Percentiles rank a stretch among this genome's conserved stretches.
Conservation (phyloP, 768 basidiomycete genomes). For the Suillus subaureus region DNA sequence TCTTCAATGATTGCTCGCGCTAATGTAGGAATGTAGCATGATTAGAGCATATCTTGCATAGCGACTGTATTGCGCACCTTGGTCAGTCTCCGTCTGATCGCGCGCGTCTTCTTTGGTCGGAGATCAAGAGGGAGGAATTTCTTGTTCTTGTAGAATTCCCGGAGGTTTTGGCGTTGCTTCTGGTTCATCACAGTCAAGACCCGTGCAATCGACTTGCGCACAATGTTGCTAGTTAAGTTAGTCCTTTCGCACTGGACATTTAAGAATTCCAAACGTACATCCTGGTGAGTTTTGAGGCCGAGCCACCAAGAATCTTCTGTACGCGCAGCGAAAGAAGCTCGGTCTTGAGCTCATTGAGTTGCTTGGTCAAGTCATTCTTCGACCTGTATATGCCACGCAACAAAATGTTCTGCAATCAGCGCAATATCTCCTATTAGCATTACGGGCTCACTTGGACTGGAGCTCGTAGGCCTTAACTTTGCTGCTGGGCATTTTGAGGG, state of each 20-base stretch:
- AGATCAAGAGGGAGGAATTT: slow-evolving; percentile 97
- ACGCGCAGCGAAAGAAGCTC: slow-evolving; percentile 95
- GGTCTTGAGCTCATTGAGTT: slow-evolving; percentile 90
- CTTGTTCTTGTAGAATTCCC: slow-evolving; percentile 98
- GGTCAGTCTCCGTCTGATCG: slow-evolving; percentile 93
- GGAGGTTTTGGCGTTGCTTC: slow-evolving; percentile 94
- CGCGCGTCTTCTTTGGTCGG: slow-evolving; percentile 96
- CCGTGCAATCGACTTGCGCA: slow-evolving; percentile 98
- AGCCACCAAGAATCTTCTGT: slow-evolving; percentile 96
- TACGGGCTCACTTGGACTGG: slow-evolving; percentile 79
- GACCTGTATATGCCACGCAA: slow-evolving; percentile 54
- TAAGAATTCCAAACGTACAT: slow-evolving; percentile 64
- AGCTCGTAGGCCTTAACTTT: slow-evolving; percentile 97
- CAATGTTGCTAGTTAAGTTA: slow-evolving; percentile 64
- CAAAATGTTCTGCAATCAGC: slow-evolving; percentile 13
- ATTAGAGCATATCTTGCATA: slow-evolving; percentile 1
- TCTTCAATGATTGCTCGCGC: slow-evolving; percentile 86
- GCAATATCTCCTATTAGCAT: neutral
- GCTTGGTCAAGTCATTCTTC: slow-evolving; percentile 95
- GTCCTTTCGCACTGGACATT: neutral
- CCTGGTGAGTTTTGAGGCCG: slow-evolving; percentile 93
- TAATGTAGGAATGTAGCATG: slow-evolving; percentile 31
- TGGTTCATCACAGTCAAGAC: slow-evolving; percentile 99
- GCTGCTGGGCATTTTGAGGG: slow-evolving; percentile 74
- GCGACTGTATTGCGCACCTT: slow-evolving; percentile 54